Conservation (phyloP, 345 rosid species). For the Brassica rapa region DNA sequence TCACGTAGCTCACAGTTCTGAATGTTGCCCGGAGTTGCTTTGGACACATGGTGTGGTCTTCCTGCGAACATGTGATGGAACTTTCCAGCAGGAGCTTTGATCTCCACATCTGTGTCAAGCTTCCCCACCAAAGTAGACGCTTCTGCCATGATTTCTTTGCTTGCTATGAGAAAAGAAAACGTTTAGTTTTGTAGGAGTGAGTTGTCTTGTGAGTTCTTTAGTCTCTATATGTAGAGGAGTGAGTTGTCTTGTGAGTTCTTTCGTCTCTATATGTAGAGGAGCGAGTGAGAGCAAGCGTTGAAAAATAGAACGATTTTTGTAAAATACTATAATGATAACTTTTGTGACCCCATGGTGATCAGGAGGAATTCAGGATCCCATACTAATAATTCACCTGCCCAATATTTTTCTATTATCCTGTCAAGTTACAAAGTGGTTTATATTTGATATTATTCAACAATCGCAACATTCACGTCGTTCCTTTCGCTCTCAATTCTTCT, state of each 20-base stretch:
- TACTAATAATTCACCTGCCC: constrained; percentile 18
- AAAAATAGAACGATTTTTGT: not conserved
- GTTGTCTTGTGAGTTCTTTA: too few relatives aligned
- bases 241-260: too few relatives aligned
- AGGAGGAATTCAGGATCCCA: not conserved
- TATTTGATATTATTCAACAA: not conserved
- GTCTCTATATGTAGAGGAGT: too few relatives aligned
- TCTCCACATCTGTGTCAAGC: constrained; percentile 29
- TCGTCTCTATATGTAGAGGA: too few relatives aligned
- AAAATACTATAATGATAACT: not conserved
- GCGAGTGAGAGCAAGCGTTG: too few relatives aligned
- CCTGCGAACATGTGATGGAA: constrained; percentile 44
- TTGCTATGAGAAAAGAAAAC: too few relatives aligned
- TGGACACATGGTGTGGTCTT: constrained; percentile 46
- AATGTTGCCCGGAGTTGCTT: constrained; percentile 35
- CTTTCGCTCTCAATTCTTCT: not conserved
- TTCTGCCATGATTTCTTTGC: too few relatives aligned
- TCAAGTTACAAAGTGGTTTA: not conserved
- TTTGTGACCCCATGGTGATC: constrained; percentile 5
- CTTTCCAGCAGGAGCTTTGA: constrained; percentile 28
- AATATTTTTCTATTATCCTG: not conserved
- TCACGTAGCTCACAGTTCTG: constrained; percentile 40
- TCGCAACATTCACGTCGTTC: constrained; percentile 5
- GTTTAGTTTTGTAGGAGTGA: too few relatives aligned
- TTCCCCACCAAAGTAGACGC: constrained; percentile 17